Percentiles rank a stretch among this genome's conserved stretches.
phyloP scores from a whole-genome alignment of 257 asterid genomes.

The Dorcoceras hygrometricum region DNA sequence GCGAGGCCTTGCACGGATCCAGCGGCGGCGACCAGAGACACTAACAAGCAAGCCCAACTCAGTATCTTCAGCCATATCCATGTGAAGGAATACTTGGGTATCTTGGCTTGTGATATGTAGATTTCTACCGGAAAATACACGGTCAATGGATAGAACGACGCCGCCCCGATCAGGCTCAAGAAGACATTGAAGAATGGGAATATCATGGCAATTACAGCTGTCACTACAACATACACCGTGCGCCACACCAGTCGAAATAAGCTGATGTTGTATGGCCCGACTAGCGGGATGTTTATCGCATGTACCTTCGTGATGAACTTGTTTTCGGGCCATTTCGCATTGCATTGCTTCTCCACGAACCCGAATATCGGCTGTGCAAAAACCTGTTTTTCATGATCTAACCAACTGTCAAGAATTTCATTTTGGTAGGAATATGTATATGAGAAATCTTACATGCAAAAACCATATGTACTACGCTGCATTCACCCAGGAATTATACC shows the following conservation, averaged over 20 bases:
- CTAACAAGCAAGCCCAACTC: slow-evolving; percentile 47
- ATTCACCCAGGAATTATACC: slow-evolving; percentile 23
- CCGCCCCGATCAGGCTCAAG: slow-evolving; percentile 55
- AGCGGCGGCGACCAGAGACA: slow-evolving; percentile 54
- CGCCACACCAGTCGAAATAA: slow-evolving; percentile 51
- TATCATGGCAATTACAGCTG: slow-evolving; percentile 54
- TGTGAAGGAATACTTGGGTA: slow-evolving; percentile 40
- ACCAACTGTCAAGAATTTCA: slow-evolving; percentile 21
- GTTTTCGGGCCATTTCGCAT: slow-evolving; percentile 40
- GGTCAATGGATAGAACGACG: slow-evolving; percentile 49
- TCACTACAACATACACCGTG: slow-evolving; percentile 39
- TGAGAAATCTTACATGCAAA: too few relatives aligned
- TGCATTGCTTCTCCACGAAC: slow-evolving; percentile 41
- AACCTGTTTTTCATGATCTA: slow-evolving; percentile 32
- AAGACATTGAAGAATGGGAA: slow-evolving; percentile 56
- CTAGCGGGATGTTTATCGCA: slow-evolving; percentile 26
- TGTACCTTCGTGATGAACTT: slow-evolving; percentile 40
- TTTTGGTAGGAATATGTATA: background rate
- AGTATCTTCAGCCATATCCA: slow-evolving; percentile 57
- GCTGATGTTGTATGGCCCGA: slow-evolving; percentile 29
- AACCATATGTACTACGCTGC: background rate
- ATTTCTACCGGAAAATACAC: slow-evolving; percentile 60
- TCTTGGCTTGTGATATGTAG: slow-evolving; percentile 49
- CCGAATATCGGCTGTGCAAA: slow-evolving; percentile 53
- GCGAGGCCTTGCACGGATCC: slow-evolving; percentile 58